These are phyloP conservation scores for Heliosperma pusillum DNA, from an alignment of 148 eudicot genomes.

Conservation along the genomic window DNA sequence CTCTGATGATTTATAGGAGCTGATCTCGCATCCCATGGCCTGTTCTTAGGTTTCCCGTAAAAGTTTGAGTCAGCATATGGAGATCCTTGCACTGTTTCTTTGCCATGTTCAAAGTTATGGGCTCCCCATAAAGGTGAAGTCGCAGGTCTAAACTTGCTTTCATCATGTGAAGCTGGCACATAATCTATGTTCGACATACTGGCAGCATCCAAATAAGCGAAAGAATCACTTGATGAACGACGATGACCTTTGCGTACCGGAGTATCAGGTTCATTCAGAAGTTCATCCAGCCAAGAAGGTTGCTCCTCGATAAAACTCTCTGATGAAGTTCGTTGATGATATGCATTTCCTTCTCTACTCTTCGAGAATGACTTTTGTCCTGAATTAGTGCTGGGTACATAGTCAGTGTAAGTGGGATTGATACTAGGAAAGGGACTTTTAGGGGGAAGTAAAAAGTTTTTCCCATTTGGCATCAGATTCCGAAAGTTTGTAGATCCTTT, in stretches of 20 bases:
- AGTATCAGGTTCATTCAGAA: conserved; percentile 90
- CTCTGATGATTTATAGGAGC: conserved; percentile 35
- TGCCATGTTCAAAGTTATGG: conserved; percentile 53
- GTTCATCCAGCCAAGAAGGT: conserved; percentile 97
- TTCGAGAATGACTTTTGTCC: conserved; percentile 48
- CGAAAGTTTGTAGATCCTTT: conserved; percentile 64
- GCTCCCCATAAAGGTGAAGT: conserved; percentile 60
- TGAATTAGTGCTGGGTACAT: conserved; percentile 40
- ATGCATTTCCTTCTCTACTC: conserved; percentile 55
- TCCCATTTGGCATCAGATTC: conserved; percentile 59
- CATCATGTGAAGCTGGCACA: conserved; percentile 44
- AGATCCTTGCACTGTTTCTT: conserved; percentile 45
- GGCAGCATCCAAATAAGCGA: conserved; percentile 65
- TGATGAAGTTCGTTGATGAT: conserved; percentile 92
- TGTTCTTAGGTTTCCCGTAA: conserved; percentile 43
- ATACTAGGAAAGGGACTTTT: conserved; percentile 82
- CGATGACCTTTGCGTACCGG: conserved; percentile 88
- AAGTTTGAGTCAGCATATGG: conserved; percentile 38
- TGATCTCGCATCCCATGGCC: conserved; percentile 44
- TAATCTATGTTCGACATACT: conserved; percentile 52
- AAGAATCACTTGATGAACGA: conserved; percentile 96
- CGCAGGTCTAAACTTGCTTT: conserved; percentile 39
- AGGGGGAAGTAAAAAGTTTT: conserved; percentile 81
- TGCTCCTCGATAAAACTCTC: conserved; percentile 88
- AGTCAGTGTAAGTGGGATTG: conserved; percentile 63